Conservation (phyloP, 2,329 filamentous ascomycete genomes). For the Leptographium wingfieldii region DNA sequence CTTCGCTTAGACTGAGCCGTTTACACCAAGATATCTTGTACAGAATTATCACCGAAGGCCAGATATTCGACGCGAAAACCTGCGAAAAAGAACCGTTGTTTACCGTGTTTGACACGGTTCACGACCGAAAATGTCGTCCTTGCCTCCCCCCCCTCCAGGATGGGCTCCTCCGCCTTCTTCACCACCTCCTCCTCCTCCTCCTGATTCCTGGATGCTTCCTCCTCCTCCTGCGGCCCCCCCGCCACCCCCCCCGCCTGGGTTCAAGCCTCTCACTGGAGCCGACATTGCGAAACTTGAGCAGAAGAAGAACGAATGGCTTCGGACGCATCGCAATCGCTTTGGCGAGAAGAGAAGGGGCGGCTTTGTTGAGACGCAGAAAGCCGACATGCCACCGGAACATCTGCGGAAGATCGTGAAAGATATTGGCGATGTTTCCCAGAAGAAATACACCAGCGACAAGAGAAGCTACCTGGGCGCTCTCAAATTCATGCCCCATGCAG, state of each 20-base stretch:
- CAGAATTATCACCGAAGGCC: not conserved
- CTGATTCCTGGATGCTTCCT: constrained; percentile 33
- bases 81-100: not conserved
- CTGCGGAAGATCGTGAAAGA: constrained; percentile 96
- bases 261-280: constrained; percentile 66
- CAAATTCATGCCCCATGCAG: constrained; percentile 98
- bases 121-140: constrained; percentile 10
- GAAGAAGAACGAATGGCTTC: constrained; percentile 98
- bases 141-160: constrained; percentile 39
- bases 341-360: constrained; percentile 94
- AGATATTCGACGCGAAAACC: not conserved
- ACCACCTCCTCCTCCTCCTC: constrained; percentile 36
- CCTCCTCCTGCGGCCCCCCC: constrained; percentile 42
- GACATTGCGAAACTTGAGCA: constrained; percentile 90
- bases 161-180: constrained; percentile 38
- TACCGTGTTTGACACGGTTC: not conserved
- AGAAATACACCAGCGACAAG: constrained; percentile 98
- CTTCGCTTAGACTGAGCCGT: not conserved
- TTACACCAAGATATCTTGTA: not conserved
- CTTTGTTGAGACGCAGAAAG: constrained; percentile 96
- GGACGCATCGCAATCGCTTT: constrained; percentile 80
- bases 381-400: constrained; percentile 97
- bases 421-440: constrained; percentile 97
- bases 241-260: constrained; percentile 74
- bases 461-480: constrained; percentile 91